These are phyloP conservation scores for Thalia dealbata DNA, from an alignment of 176 grass and related monocot genomes.

Conservation along the genomic window DNA sequence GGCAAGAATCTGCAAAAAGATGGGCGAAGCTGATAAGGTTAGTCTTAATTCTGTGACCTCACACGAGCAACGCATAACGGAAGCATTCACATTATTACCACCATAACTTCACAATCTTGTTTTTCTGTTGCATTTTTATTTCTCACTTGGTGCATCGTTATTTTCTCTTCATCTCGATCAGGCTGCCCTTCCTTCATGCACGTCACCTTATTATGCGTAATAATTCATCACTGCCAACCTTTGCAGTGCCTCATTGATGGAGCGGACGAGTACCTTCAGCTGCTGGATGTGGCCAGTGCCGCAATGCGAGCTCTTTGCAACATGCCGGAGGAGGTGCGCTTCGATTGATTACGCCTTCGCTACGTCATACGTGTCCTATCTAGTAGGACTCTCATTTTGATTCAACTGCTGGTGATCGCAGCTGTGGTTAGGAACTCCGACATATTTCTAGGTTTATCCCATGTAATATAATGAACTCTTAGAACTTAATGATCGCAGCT, in stretches of 20 bases:
- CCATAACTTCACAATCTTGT: background rate
- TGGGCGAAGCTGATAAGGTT: constrained; percentile 95
- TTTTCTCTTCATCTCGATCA: background rate
- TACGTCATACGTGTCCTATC: background rate
- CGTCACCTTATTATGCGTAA: no score
- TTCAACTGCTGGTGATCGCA: background rate
- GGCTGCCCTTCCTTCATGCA: no score
- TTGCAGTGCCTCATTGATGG: constrained; percentile 85
- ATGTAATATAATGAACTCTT: no score
- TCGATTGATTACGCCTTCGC: constrained; percentile 9
- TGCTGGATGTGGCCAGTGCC: constrained; percentile 63
- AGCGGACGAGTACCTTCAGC: constrained; percentile 86
- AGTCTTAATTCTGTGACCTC: constrained; percentile 22
- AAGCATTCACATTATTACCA: no score
- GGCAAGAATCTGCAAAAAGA: constrained; percentile 90
- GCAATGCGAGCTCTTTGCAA: constrained; percentile 71
- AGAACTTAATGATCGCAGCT: no score
- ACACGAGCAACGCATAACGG: background rate
- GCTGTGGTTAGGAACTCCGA: background rate
- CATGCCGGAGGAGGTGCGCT: constrained; percentile 56
- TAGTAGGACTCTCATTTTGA: background rate
- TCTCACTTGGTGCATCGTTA: background rate
- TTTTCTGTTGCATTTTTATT: no score
- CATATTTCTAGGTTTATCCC: no score
- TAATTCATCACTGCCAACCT: constrained; percentile 15